Conservation (phyloP, 345 rosid species). For the Melaleuca alternifolia region DNA sequence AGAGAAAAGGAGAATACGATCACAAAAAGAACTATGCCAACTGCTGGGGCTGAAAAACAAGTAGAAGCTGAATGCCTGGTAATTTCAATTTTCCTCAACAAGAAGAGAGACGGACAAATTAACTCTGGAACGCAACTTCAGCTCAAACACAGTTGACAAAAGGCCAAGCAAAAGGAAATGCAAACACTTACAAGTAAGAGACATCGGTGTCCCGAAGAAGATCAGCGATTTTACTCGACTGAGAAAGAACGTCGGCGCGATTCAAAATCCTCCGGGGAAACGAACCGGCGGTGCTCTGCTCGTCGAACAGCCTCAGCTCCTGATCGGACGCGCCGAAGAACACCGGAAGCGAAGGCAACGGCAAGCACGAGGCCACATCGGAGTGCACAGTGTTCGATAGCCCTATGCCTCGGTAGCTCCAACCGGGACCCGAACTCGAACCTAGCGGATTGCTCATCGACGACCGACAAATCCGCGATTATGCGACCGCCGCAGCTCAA, state of each 20-base stretch:
- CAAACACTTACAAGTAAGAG: constrained; percentile 71
- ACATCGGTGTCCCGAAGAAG: constrained; percentile 70
- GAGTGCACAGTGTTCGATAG: constrained; percentile 87
- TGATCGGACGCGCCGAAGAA: constrained; percentile 78
- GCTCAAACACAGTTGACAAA: not conserved
- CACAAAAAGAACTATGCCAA: not conserved
- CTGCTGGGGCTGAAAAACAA: not conserved
- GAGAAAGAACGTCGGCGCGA: constrained; percentile 58
- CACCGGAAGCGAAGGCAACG: constrained; percentile 82
- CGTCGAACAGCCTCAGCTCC: constrained; percentile 58
- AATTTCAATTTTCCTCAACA: not conserved
- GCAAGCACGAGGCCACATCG: constrained; percentile 83
- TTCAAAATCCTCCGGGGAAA: constrained; percentile 36
- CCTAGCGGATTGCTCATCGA: constrained; percentile 52
- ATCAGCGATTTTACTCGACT: constrained; percentile 61
- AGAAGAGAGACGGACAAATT: not conserved
- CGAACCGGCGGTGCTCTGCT: constrained; percentile 8
- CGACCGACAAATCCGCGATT: constrained; percentile 12
- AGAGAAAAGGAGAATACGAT: not conserved
- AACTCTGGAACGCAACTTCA: not conserved
- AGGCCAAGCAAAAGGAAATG: not conserved
- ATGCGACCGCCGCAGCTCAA: constrained; percentile 9
- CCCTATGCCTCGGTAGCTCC: constrained; percentile 55
- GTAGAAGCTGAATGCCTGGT: not conserved
- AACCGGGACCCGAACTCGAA: constrained; percentile 25